Percentiles rank a stretch among this genome's conserved stretches.
Conservation (phyloP, 2,329 filamentous ascomycete genomes). For the Lachnellula arida region DNA sequence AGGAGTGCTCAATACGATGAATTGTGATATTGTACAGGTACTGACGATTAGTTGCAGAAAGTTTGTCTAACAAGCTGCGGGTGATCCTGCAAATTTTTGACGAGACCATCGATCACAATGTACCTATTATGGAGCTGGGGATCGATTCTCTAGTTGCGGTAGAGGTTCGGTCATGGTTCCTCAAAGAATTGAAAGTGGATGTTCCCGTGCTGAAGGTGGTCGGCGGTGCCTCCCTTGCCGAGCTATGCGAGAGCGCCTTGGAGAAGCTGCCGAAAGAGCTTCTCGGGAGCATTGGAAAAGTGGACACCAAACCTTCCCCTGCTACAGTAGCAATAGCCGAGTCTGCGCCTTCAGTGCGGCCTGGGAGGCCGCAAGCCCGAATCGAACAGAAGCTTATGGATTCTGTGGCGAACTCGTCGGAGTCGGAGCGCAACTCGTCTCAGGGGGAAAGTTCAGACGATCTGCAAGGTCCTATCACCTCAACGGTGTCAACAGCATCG, state of each 20-base stretch:
- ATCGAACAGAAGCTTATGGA: too few species aligned
- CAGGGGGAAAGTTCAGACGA: too few species aligned
- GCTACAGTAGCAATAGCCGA: background rate
- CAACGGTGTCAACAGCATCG: too few species aligned
- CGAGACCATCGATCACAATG: slow-evolving; percentile 3
- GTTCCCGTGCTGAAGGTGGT: slow-evolving; percentile 45
- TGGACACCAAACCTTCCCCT: too few species aligned
- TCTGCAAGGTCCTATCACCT: too few species aligned
- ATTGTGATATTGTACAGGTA: too few species aligned
- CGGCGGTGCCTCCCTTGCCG: slow-evolving; percentile 29
- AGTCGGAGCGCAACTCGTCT: too few species aligned
- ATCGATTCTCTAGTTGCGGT: slow-evolving; percentile 20
- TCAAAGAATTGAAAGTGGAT: slow-evolving; percentile 40
- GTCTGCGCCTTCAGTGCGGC: too few species aligned
- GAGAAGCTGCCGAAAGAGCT: slow-evolving; percentile 3
- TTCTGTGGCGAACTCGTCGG: too few species aligned
- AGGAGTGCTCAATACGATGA: too few species aligned
- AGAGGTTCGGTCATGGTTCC: slow-evolving; percentile 40
- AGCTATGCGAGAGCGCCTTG: slow-evolving; percentile 3
- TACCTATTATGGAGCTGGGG: slow-evolving; percentile 32
- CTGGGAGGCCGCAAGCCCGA: too few species aligned
- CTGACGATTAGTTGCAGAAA: slow-evolving; percentile 2
- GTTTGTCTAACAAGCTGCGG: slow-evolving; percentile 6
- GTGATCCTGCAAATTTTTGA: background rate
- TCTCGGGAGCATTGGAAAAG: background rate